A percentile compares a stretch with the other conserved stretches of the same genome.
These are phyloP conservation scores for Fusarium sp. DNA, from an alignment of 2,329 filamentous ascomycete genomes.

Conservation along the genomic window DNA sequence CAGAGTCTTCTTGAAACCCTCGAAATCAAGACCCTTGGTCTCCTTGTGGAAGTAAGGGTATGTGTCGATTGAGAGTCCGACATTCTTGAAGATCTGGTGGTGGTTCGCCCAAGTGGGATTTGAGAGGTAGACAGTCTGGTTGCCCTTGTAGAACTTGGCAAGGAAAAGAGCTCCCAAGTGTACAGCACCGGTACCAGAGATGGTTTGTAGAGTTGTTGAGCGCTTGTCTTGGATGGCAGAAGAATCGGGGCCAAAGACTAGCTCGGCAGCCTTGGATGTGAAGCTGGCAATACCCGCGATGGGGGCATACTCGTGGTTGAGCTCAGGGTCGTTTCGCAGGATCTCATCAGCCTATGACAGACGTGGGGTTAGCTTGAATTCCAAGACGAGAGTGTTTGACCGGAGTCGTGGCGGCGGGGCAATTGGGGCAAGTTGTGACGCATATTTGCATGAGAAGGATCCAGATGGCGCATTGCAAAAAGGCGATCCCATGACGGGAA, in stretches of 20 bases:
- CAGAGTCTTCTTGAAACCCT: slow-evolving; percentile 82
- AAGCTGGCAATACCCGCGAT: slow-evolving; percentile 90
- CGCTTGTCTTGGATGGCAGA: slow-evolving; percentile 87
- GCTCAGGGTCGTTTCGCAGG: slow-evolving; percentile 85
- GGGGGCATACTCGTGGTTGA: slow-evolving; percentile 98
- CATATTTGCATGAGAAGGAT: slow-evolving; percentile 25
- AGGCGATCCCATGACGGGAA: slow-evolving; percentile 37
- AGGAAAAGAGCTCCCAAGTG: slow-evolving; percentile 96
- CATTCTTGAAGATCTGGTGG: slow-evolving; percentile 97
- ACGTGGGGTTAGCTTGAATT: slow-evolving; percentile 41
- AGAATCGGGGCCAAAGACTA: slow-evolving; percentile 84
- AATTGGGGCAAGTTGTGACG: slow-evolving; percentile 29
- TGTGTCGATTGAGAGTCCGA: slow-evolving; percentile 77
- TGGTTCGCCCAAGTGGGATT: slow-evolving; percentile 99
- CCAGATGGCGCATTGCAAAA: slow-evolving; percentile 27
- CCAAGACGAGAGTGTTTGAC: slow-evolving; percentile 14
- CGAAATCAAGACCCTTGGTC: slow-evolving; percentile 91
- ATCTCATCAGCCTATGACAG: slow-evolving; percentile 83
- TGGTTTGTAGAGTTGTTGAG: slow-evolving; percentile 85
- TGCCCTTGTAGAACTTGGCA: slow-evolving; percentile 84
- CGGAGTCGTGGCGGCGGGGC: slow-evolving; percentile 25
- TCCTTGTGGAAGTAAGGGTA: slow-evolving; percentile 95
- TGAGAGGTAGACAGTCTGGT: slow-evolving; percentile 86
- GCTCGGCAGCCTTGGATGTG: slow-evolving; percentile 88
- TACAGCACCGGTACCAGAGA: slow-evolving; percentile 95